Conservation (phyloP, 1,139 yeast genomes). For the Zhuliangozyma blackwelliae region DNA sequence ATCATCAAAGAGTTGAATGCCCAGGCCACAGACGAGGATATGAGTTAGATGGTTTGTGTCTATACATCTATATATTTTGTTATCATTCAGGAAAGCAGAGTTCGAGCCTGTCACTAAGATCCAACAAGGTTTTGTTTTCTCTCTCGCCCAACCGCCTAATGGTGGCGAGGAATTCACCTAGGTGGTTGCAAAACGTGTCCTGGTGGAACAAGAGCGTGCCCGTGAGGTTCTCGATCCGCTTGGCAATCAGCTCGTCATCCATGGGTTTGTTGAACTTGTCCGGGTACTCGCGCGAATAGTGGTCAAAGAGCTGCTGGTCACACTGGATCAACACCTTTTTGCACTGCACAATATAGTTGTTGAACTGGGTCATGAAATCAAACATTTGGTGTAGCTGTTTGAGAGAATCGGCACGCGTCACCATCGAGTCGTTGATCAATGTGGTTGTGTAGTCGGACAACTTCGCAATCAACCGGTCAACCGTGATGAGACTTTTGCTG, state of each 20-base stretch:
- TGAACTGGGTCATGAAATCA: conserved; percentile 49
- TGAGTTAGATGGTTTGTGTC: conserved; percentile 8
- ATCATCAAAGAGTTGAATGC: conserved; percentile 75
- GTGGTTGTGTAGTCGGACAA: conserved; percentile 62
- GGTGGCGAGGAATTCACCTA: conserved; percentile 52
- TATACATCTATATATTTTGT: conserved; percentile 2
- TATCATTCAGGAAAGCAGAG: conserved; percentile 23
- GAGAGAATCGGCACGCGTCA: conserved; percentile 58
- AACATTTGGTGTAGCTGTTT: conserved; percentile 43
- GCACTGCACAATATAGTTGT: conserved; percentile 50
- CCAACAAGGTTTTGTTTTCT: conserved; percentile 55
- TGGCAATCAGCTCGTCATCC: conserved; percentile 34
- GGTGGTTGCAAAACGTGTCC: conserved; percentile 50
- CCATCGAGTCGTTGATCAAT: conserved; percentile 61
- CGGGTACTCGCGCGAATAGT: conserved; percentile 36
- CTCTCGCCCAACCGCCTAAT: conserved; percentile 58
- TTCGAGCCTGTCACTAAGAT: conserved; percentile 52
- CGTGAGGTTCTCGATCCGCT: conserved; percentile 43
- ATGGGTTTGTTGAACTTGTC: conserved; percentile 34
- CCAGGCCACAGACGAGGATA: conserved; percentile 45
- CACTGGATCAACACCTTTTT: conserved; percentile 54
- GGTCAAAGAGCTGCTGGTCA: conserved; percentile 42
- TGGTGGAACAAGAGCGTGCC: conserved; percentile 49
- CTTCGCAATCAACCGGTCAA: conserved; percentile 46
- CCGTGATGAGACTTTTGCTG: conserved; percentile 24